Base-by-base conservation (phyloP, 2,329 filamentous ascomycete genomes). In the Aspergillus sojae region DNA sequence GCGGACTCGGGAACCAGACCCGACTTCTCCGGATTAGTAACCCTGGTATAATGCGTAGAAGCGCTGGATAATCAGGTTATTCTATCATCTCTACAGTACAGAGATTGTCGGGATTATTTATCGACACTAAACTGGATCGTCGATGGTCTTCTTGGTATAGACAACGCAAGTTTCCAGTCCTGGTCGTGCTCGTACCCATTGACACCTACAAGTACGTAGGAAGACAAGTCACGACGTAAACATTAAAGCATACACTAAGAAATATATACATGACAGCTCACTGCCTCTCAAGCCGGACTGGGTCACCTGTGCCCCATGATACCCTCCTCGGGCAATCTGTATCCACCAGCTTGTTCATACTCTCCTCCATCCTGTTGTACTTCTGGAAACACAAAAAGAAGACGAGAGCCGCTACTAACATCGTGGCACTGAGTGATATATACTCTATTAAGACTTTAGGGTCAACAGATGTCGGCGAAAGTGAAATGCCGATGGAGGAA, bases 351-450 rank as follows among this genome's bases (percentile, higher is more conserved):
- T 21, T 52, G 5, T 68, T 67, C 61, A 68, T 62, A 46, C 61
- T 61, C 16, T 66, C 61, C 41, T 68, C 67, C n/a, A 60, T 64
- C 26, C 57, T 57, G 36, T 68, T 65, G 19, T 68, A 67, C 19
- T 62, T 63, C n/a, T 59, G 54, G 43, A 67, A 68, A 14, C 55
- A 48, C 36, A 62, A 21, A 26, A 45, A 64, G 39, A 67, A 66
- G 21, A 62, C 6, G 4, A 57, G 10, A 5, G 64, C 62, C 4
- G 60, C 57, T 23, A 59, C 30, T 5, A 58, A 41, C 62, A 68
- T 67, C 5, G 46, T 57, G 21, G 34, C 61, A 28, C 48, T 52
- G 28, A 52, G 48, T 4, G 28, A 32, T 19, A 52, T 7, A 30
- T 52, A 52, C 12, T 52, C 48, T n/a, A 52, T 23, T 3, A 52